Conservation (phyloP, 2,329 filamentous ascomycete genomes). For the Sclerotinia minor region DNA sequence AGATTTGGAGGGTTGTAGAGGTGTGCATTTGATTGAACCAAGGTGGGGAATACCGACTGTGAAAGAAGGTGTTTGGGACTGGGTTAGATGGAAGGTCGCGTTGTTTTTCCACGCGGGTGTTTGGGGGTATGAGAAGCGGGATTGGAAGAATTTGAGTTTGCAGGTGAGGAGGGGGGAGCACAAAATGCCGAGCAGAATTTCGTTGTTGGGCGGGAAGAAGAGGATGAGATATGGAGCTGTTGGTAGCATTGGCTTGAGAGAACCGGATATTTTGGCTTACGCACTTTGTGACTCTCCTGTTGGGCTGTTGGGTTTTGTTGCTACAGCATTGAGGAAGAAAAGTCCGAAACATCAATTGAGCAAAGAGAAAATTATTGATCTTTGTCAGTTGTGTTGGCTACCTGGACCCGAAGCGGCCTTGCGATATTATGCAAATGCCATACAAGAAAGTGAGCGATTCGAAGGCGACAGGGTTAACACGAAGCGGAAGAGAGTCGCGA, state of each 20-base stretch:
- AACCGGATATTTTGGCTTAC: conserved; percentile 52
- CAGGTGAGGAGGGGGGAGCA: neutral
- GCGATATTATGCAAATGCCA: conserved; percentile 52
- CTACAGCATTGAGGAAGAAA: conserved; percentile 49
- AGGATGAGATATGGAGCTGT: conserved; percentile 26
- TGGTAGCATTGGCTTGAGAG: conserved; percentile 32
- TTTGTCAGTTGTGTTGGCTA: conserved; percentile 64
- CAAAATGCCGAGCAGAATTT: conserved; percentile 16
- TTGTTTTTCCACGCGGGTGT: conserved; percentile 49
- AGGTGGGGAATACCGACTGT: conserved; percentile 52
- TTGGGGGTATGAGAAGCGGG: conserved; percentile 57
- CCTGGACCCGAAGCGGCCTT: conserved; percentile 63
- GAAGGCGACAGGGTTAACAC: conserved; percentile 19
- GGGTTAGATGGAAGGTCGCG: conserved; percentile 59
- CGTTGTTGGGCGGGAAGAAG: conserved; percentile 22
- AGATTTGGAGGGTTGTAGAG: conserved; percentile 55
- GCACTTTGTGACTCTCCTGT: conserved; percentile 63
- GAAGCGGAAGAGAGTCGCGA: conserved; percentile 28
- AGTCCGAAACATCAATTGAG: conserved; percentile 47
- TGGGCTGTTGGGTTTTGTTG: conserved; percentile 56
- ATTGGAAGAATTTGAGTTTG: conserved; percentile 49
- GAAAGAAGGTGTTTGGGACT: conserved; percentile 48
- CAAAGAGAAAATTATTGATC: conserved; percentile 57
- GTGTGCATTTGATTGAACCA: conserved; percentile 61
- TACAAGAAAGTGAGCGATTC: conserved; percentile 29